Evolutionary conservation across 2,329 filamentous ascomycete species (phyloP), one percentile per base, ranked within the genome.

Genomic region (Penicillium sp.): DNA sequence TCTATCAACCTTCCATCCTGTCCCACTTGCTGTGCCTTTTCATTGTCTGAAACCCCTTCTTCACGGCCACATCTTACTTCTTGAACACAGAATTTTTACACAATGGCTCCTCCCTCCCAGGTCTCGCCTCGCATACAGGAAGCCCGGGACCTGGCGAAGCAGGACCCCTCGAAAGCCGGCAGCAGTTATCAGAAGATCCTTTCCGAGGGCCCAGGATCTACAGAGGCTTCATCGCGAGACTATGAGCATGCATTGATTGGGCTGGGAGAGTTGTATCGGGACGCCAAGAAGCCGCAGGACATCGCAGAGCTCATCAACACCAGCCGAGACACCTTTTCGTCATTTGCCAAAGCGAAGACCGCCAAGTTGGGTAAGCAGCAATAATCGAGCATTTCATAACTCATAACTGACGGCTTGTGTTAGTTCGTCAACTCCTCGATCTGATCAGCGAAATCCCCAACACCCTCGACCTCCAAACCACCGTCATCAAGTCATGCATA

Each of bases 271-370:
- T 84, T 98, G 65, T 97, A 97, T 78, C 86, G 92, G 67, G 92
- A 97, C 78, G 69, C 67, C 62, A 92, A 89, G 78, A 91, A 90
- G 75, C 82, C 88, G 68, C 83, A 95, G 72, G 91, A 96, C 70
- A 87, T 99, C 59, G 91, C 96, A 62, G 88, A 92, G 69, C 85
- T 99, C 65, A 89, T 99, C 69, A 93, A 89, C 72, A 91, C 91
- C 75, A 96, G 92, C 77, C 87, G 93, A 72, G 90, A 90, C 64
- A 90, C 95, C 45, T 87, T 99, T 64, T 97, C 93, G 57, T 95
- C 91, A 63, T 98, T 99, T 77, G 95, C 95, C 64, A 97, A 98
- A 83, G 95, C 96, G 62, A 99, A 99, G 86, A 98, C 95, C 31
- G 91, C 95, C 55, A 99, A 99, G 80, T 83, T 99, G 62, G 92